These are phyloP conservation scores for Tagetes patula DNA, from an alignment of 129 eudicot genomes.

Conservation along the genomic window DNA sequence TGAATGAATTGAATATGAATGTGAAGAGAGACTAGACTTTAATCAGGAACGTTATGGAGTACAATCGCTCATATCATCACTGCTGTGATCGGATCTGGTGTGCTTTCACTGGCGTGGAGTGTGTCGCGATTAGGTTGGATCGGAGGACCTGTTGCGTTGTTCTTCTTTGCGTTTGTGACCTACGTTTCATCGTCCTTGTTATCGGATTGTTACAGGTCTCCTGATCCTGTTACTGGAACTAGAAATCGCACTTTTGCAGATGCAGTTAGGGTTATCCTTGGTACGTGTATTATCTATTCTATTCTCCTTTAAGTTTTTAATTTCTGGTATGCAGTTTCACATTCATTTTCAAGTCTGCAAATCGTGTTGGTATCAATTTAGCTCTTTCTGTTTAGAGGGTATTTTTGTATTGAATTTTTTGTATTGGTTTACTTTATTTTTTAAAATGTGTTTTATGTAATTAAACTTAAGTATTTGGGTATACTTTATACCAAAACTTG, in stretches of 20 bases:
- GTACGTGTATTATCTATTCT: conserved; percentile 19
- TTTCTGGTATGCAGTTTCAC: neutral
- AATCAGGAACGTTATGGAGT: conserved; percentile 63
- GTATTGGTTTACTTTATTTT: neutral
- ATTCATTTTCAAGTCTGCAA: neutral
- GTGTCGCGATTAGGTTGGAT: conserved; percentile 78
- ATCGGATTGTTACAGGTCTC: conserved; percentile 72
- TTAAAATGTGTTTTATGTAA: too few relatives aligned
- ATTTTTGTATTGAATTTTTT: neutral
- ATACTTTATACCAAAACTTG: too few relatives aligned
- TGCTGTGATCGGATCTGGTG: conserved; percentile 82
- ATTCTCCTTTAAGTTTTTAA: neutral
- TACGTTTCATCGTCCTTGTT: conserved; percentile 62
- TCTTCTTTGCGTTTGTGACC: conserved; percentile 61
- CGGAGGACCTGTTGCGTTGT: conserved; percentile 62
- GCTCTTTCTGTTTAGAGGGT: neutral
- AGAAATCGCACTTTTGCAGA: conserved; percentile 61
- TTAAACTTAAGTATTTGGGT: too few relatives aligned
- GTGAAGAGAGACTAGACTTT: neutral
- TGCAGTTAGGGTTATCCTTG: conserved; percentile 65
- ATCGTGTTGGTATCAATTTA: neutral
- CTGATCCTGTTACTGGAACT: conserved; percentile 61
- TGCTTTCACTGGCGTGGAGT: conserved; percentile 77
- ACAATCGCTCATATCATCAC: conserved; percentile 76
- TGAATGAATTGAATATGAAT: too few relatives aligned